Evolutionary conservation across 2,329 filamentous ascomycete genomes (phyloP), one percentile per base, ranked within the genome.

Genomic region (Raffaelea arxii): DNA sequence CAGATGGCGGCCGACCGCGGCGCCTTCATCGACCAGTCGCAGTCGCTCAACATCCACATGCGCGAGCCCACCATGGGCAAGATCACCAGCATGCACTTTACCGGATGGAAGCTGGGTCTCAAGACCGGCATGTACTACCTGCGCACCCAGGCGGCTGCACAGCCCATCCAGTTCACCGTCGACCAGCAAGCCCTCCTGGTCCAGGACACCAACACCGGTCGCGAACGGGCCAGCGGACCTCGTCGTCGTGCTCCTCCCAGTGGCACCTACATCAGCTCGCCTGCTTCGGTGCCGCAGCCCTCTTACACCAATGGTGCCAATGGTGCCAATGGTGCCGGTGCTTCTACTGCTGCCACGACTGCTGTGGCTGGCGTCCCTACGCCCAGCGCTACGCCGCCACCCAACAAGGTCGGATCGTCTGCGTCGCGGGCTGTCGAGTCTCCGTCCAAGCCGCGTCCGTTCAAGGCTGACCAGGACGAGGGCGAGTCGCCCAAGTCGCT

Each of bases 101-200:
- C 92, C 42, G 92, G 92, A 58, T 98, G 92, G 92, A 98, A 97
- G 77, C 82, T 97, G 55, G 92, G 92, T 61, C 80, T 98, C 57
- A 98, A 98, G 84, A 98, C 92, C 30, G 92, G 92, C 73, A 97
- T 98, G 92, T 98, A 98, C 82, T 98, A 98, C 70, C 82, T 98
- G 58, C 88, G 92, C 59, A 98, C 92, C 41, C 92, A 94, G 81
- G 92, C 92, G 53, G 92, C 92, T 30, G 90, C 90, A 18, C 89
- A 90, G 41, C 92, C 92, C 46, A 98, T 98, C 56, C 92, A 98
- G 68, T 98, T 98, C 74, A 98, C 92, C 4, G 92, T 98, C 61
- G 92, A 98, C 63, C 91, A 98, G 68, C 87, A 95, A 68, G 86
- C 87, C 47, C 81, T 98, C 57, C 87, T 89, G 71, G 80, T 95